Conservation (phyloP, 768 basidiomycete genomes). For the Lactarius indigo region DNA sequence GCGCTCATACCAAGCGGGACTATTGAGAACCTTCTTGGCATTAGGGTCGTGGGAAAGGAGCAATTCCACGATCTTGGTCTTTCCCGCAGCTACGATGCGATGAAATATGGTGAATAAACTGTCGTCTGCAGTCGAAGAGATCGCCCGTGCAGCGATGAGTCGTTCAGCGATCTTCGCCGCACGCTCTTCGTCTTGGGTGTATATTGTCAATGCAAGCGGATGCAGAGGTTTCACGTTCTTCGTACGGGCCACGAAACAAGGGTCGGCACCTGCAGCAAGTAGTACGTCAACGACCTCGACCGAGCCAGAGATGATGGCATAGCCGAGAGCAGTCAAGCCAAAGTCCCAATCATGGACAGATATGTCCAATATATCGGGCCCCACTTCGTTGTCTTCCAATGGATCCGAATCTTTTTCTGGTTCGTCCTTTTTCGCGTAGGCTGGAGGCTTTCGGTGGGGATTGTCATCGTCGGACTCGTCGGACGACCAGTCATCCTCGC, state of each 20-base stretch:
- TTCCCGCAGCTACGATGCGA: conserved; percentile 28
- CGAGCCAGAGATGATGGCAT: conserved; percentile 49
- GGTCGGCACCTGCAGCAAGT: conserved; percentile 46
- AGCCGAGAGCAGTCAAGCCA: conserved; percentile 48
- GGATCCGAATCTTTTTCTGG: conserved; percentile 34
- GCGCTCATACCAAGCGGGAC: conserved; percentile 24
- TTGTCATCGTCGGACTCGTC: conserved; percentile 17
- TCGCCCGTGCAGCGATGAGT: conserved; percentile 31
- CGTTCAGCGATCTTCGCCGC: conserved; percentile 30
- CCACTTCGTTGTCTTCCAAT: conserved; percentile 46
- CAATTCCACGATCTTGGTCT: conserved; percentile 29
- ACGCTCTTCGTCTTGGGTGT: conserved; percentile 27
- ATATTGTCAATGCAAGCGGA: conserved; percentile 31
- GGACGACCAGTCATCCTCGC: conserved; percentile 26
- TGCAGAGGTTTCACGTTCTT: conserved; percentile 27
- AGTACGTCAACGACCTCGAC: conserved; percentile 44
- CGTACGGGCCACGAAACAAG: conserved; percentile 34
- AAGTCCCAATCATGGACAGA: conserved; percentile 58
- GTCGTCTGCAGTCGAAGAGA: conserved; percentile 32
- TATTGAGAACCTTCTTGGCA: conserved; percentile 32
- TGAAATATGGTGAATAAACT: conserved; percentile 34
- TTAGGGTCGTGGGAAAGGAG: conserved; percentile 32
- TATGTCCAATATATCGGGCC: conserved; percentile 54
- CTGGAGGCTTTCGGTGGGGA: conserved; percentile 27
- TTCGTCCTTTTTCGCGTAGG: conserved; percentile 29